Base-by-base conservation (phyloP, 495 filamentous ascomycete species). In the Tirmania nivea region DNA sequence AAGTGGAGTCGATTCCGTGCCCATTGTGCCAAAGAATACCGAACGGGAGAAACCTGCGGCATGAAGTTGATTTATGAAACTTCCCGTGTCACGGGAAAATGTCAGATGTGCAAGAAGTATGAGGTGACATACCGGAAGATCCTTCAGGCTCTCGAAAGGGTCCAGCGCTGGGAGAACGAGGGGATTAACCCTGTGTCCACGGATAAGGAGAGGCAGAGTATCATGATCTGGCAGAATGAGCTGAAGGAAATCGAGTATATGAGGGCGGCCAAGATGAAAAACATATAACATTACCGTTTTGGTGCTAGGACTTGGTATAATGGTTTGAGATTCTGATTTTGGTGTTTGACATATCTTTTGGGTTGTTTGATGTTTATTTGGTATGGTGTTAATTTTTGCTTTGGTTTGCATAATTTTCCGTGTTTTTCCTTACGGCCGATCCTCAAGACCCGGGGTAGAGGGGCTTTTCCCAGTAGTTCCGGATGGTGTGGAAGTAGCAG, bases 21-120 rank as follows among this genome's bases (percentile, higher is more conserved):
- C 68, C 90, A 94, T 59, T 97, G 92, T 78, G 79, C 83, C 66
- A 83, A 82, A 69, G 90, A 97, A 63, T 94, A 96, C 71, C 86
- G 92, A 61, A 95, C 82, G 50, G 90, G 90, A 65, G 90, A 97
- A 75, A 96, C 90, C 45, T 97, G 90, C 70, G 90, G 90, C 61
- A 86, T 94, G 73, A 90, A 82, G 72, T 78, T 95, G 64, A 80
- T 94, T 65, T 78, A 78, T 70, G 66, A 79, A 69, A 77, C 84
- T 66, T 63, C 75, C 58, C 67, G 75, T 63, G 61, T 76, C 59
- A 58, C 57, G 59, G 70, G 71, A 50, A 76, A 78, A 59, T 95
- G 88, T 71, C 81, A 80, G 60, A 73, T 85, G 57, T 97, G 90
- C 75, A 83, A 89, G 60, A 87, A 90, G 69, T 83, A 93, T 63